Base-by-base conservation (phyloP, 2,329 filamentous ascomycete genomes). In the Fusarium sp. region DNA sequence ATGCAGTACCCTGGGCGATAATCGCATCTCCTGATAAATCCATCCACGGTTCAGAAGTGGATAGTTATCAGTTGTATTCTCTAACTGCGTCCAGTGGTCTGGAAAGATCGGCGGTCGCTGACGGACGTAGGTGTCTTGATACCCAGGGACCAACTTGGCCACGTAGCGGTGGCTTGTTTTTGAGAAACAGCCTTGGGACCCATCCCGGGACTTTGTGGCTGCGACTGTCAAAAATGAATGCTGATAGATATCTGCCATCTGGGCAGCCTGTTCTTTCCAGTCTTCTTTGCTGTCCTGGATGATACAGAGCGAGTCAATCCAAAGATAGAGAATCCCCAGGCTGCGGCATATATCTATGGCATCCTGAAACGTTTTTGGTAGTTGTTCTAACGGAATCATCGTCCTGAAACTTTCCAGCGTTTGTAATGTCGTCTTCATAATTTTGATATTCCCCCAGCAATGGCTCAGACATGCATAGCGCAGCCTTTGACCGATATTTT, bases 401-500 rank as follows among this genome's bases (percentile, higher is more conserved):
- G 1, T 21, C 1, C 2, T 39, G 10, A 50, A 7, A 2, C 6
- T 1, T 4, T 9, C 23, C 0, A 50, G 11, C 1, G 47, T 21
- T 5, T 13, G n/a, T 13, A 0, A 39, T 1, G 33, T 50, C 2
- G 47, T 50, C 13, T 39, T 50, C 0, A 50, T 7, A 9, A 50
- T 50, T 0, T 10, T 1, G 5, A 39, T 50, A 10, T 26, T 50
- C 0, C 47, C 47, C 47, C 33, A 50, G 15, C 47, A 50, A 18
- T 50, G 47, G 10, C 47, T 50, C 2, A 50, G n/a, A 2, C 47
- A 50, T 0, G 24, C 47, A 11, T 50, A 50, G 1, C 33, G 23
- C 2, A 50, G 2, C 3, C 5, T 13, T 2, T 28, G 23, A 0
- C 33, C 33, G 0, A 50, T 10, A 10, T 50, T 1, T 3, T 50